phyloP scores from a whole-genome alignment of 805 yeast genomes.

The Pichia pseudocactophila region DNA sequence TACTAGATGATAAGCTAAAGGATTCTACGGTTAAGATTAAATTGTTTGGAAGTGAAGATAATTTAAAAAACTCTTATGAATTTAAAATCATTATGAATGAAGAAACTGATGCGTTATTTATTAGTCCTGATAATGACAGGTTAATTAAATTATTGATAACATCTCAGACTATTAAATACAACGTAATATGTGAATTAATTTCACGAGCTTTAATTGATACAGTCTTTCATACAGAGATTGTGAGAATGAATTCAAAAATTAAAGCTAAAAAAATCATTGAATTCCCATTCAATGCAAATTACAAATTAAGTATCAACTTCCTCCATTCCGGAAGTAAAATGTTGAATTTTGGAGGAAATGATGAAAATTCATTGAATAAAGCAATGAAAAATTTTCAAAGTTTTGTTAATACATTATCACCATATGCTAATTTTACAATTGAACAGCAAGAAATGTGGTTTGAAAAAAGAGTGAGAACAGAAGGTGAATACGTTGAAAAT shows the following conservation, averaged over 20 bases:
- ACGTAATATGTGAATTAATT: constrained; percentile 30
- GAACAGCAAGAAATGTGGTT: constrained; percentile 75
- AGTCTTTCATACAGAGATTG: constrained; percentile 25
- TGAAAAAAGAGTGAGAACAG: constrained; percentile 30
- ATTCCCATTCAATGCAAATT: constrained; percentile 53
- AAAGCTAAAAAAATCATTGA: constrained; percentile 23
- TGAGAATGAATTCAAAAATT: constrained; percentile 15
- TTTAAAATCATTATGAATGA: constrained; percentile 23
- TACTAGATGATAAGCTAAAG: constrained; percentile 25
- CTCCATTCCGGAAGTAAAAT: constrained; percentile 61
- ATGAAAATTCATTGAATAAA: constrained; percentile 38
- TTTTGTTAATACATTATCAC: constrained; percentile 39
- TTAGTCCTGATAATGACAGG: constrained; percentile 33
- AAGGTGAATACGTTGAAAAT: constrained; percentile 20
- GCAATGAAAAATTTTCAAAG: constrained; percentile 35
- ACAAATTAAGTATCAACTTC: constrained; percentile 70
- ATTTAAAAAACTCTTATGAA: constrained; percentile 1
- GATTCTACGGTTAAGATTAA: constrained; percentile 27
- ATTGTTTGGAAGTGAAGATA: constrained; percentile 5
- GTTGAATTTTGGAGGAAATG: constrained; percentile 55
- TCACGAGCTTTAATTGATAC: constrained; percentile 30
- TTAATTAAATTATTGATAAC: constrained; percentile 27
- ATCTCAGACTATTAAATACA: constrained; percentile 18
- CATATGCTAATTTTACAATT: constrained; percentile 61
- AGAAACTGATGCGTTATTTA: constrained; percentile 17